These are phyloP conservation scores for Aspergillus oerlinghausenensis DNA, from an alignment of 2,329 filamentous ascomycete species.

Conservation along the genomic window DNA sequence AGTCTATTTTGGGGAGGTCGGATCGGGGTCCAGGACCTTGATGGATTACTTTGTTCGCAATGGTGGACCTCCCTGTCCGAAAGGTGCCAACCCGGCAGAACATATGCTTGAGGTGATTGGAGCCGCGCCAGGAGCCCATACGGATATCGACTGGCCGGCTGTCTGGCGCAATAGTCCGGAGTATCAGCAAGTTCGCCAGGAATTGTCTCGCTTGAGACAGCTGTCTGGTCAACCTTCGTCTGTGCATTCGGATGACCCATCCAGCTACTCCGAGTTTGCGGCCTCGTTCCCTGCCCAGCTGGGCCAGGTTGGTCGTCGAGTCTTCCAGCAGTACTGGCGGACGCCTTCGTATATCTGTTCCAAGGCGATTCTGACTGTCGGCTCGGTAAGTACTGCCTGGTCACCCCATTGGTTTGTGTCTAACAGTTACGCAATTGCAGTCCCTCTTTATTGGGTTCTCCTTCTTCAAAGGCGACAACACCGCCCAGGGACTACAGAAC, in stretches of 20 bases:
- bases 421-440: background rate
- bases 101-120: constrained; percentile 57
- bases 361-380: constrained; percentile 64
- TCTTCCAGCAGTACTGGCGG: constrained; percentile 86
- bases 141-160: constrained; percentile 48
- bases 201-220: constrained; percentile 50
- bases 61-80: constrained; percentile 48
- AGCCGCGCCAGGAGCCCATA: constrained; percentile 55
- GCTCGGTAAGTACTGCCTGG: constrained; percentile 33
- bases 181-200: constrained; percentile 42
- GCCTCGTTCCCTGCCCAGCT: constrained; percentile 65
- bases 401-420: constrained; percentile 28
- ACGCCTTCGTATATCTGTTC: constrained; percentile 82
- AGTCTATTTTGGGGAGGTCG: constrained; percentile 63
- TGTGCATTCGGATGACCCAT: constrained; percentile 32
- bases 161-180: constrained; percentile 56
- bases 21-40: constrained; percentile 50
- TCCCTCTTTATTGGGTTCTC: constrained; percentile 75
- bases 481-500: constrained; percentile 76
- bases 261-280: constrained; percentile 66
- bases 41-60: constrained; percentile 61
- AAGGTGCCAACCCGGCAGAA: constrained; percentile 64
- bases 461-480: constrained; percentile 68
- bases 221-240: constrained; percentile 32
- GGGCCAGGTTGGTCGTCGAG: constrained; percentile 60